A percentile compares a stretch with the other conserved stretches of the same genome.
Evolutionary conservation across 2,329 filamentous ascomycete genomes (phyloP).

Genomic region (Aphanoascus verrucosus): DNA sequence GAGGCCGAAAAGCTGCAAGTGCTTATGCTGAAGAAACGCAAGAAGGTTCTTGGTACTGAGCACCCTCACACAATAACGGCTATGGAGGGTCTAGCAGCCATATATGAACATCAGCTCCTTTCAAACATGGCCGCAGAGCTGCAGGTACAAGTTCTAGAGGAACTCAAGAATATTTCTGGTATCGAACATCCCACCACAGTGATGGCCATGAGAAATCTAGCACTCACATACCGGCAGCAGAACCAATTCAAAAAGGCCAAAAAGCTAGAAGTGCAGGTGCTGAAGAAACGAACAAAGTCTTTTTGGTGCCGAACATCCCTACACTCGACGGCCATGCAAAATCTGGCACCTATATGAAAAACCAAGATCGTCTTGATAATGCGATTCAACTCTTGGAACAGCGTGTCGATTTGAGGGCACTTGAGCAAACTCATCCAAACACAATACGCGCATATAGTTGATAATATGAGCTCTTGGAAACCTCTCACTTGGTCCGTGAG

Average conservation of each 20-base stretch:
- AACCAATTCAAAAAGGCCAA: conserved; percentile 18
- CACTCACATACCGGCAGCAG: conserved; percentile 12
- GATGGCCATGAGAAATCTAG: conserved; percentile 18
- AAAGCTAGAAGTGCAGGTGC: conserved; percentile 15
- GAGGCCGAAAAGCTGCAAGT: too few relatives aligned
- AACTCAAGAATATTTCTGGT: conserved; percentile 16
- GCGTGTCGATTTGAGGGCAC: too few relatives aligned
- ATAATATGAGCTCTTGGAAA: too few relatives aligned
- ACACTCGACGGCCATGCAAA: conserved; percentile 20
- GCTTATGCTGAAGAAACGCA: too few relatives aligned
- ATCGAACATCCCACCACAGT: conserved; percentile 21
- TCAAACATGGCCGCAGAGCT: conserved; percentile 19
- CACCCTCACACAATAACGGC: conserved; percentile 6
- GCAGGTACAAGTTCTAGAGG: conserved; percentile 15
- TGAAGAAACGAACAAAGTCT: conserved; percentile 16
- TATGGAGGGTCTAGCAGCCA: conserved; percentile 15
- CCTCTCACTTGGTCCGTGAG: too few relatives aligned
- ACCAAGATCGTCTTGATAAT: not conserved
- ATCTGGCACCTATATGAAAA: conserved; percentile 4
- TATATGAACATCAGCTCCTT: conserved; percentile 13
- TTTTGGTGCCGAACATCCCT: conserved; percentile 20
- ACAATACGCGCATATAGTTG: too few relatives aligned
- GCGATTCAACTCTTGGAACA: too few relatives aligned
- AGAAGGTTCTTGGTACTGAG: too few relatives aligned
- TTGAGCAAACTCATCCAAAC: too few relatives aligned